Evolutionary conservation across 306 rosid species (phyloP), one percentile per base, ranked within the genome.

Genomic region (Vigna unguiculata): DNA sequence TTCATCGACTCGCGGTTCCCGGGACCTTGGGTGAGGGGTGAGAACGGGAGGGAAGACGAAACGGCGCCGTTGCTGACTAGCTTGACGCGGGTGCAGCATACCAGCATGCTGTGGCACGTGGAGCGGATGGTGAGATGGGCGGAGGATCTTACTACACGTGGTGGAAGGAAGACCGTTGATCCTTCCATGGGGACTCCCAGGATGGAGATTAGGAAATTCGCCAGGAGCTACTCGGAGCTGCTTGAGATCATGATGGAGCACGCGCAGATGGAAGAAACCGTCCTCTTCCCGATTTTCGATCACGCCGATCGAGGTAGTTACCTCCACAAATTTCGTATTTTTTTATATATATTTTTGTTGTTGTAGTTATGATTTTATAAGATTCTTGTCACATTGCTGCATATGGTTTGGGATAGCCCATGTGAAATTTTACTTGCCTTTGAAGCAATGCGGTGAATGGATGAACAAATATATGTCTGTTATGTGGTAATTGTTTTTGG

Each of bases 231-330:
- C 77, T 89, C 97, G 36, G 91, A 91, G 85, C 52, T 93, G 69
- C 79, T 89, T 70, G 96, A 93, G 40, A 41, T 93, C 67, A 82
- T 93, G 96, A 73, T 93, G 82, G 98, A 93, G 30, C 98, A 93
- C 75, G 98, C 97, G 28, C 93, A 84, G 79, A 91, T 93, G 96
- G 98, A 93, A 64, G 98, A 93, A 78, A 86, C 81, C 52, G 71
- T 93, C 21, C 82, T 91, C n/a, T 93, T 93, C 75, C 98, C 98
- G 19, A 71, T 93, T 74, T 81, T 93, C 68, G 93, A 93, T 46
- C 65, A 6, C 47, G 94, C 94, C 46, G 98, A 93, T 86, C 86
- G 90, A 85, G 96, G 98, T 92, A 68, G 45, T 47, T 22, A 12
- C 17, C 32, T 10, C 4, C 9, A 5, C 54, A 15, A 16, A 7